Evolutionary conservation across 1,284 basidiomycete genomes (phyloP).

Genomic region (Naganishia sp.): DNA sequence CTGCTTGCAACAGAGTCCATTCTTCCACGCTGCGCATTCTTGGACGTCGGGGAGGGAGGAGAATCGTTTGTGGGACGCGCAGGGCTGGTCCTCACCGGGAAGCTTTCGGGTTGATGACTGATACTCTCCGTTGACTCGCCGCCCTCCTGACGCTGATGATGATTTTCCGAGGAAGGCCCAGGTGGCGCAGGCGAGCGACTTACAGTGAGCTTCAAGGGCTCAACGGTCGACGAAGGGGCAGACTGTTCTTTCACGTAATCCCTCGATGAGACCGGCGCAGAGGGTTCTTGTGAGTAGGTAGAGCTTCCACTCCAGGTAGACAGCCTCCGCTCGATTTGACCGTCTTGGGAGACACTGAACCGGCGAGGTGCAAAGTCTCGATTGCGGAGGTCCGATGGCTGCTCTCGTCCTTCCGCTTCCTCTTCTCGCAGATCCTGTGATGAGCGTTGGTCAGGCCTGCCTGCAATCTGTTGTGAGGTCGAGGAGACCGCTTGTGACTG

Average conservation of each 20-base stretch:
- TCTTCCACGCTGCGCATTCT: not conserved
- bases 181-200: too few species aligned
- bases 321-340: not conserved
- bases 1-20: not conserved
- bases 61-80: not conserved
- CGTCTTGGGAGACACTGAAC: not conserved
- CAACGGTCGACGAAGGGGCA: not conserved
- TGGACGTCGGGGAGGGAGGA: not conserved
- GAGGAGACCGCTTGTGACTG: not conserved
- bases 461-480: not conserved
- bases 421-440: not conserved
- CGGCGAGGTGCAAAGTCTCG: not conserved
- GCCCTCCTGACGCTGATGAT: too few species aligned
- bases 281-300: not conserved
- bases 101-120: not conserved
- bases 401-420: not conserved
- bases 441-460: not conserved
- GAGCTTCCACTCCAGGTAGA: constrained; percentile 9
- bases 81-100: not conserved
- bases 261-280: not conserved
- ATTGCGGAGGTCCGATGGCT: not conserved
- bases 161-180: too few species aligned
- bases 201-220: not conserved
- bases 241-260: not conserved
- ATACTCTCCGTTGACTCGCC: not conserved